Evolutionary conservation across 2,329 filamentous ascomycete genomes (phyloP).

Genomic region (Epichloe sibirici): DNA sequence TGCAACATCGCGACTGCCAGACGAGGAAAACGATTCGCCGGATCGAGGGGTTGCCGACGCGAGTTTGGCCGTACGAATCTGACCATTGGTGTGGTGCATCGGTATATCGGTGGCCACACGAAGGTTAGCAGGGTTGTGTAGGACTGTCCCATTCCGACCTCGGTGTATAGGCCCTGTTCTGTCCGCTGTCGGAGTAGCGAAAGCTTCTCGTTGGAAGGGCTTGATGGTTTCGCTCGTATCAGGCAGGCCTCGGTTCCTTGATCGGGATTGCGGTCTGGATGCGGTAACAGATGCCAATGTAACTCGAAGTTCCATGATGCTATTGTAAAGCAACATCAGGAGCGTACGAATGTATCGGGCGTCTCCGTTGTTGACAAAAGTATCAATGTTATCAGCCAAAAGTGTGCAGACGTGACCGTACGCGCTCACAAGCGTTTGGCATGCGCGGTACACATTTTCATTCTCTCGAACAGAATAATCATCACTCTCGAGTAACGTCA

Average conservation of each 20-base stretch:
- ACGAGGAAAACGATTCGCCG: conserved; percentile 63
- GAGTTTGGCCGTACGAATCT: conserved; percentile 37
- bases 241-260: conserved; percentile 8
- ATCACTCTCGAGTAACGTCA: conserved; percentile 32
- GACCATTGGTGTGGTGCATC: conserved; percentile 33
- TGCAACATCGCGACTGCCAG: conserved; percentile 31
- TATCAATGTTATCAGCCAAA: conserved; percentile 48
- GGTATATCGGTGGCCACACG: conserved; percentile 44
- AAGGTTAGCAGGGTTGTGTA: conserved; percentile 40
- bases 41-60: conserved; percentile 64
- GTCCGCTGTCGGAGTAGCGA: conserved; percentile 40
- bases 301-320: conserved; percentile 53
- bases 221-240: conserved; percentile 35
- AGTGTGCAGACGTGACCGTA: conserved; percentile 54
- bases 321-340: conserved; percentile 52
- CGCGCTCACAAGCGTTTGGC: conserved; percentile 49
- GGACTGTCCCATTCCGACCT: conserved; percentile 24
- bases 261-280: conserved; percentile 12
- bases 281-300: conserved; percentile 29
- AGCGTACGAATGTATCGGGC: conserved; percentile 55
- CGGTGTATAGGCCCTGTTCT: conserved; percentile 23
- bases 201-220: conserved; percentile 38
- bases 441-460: conserved; percentile 51
- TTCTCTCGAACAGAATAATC: conserved; percentile 40
- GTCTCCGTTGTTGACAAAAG: conserved; percentile 52